Evolutionary conservation across 257 asterid species (phyloP).

Genomic region (Nicotiana tabacum): DNA sequence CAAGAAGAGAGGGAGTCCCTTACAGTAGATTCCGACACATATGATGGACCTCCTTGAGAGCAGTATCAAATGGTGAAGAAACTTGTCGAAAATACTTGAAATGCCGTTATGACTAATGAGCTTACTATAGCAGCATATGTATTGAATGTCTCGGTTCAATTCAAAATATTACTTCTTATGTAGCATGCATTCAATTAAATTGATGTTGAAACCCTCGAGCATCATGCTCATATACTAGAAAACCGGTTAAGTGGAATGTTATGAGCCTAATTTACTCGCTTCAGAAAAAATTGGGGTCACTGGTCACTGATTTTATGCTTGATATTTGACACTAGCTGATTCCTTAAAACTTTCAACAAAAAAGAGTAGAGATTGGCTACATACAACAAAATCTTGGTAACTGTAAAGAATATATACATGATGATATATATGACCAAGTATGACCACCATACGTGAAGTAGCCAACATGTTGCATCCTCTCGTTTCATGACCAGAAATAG

Average conservation of each 20-base stretch:
- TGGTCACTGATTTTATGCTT: background rate
- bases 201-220: background rate
- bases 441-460: background rate
- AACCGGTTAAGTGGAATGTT: background rate
- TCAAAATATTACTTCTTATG: background rate
- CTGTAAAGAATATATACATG: background rate
- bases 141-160: background rate
- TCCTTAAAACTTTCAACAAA: background rate
- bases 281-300: background rate
- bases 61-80: too few species aligned
- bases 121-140: too few species aligned
- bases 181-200: background rate
- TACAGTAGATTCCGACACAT: too few species aligned
- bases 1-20: too few species aligned
- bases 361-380: background rate
- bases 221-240: background rate
- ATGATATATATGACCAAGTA: background rate
- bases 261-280: background rate
- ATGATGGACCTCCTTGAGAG: too few species aligned
- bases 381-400: background rate
- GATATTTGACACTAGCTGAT: background rate
- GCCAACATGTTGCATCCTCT: background rate
- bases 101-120: too few species aligned
- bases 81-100: too few species aligned
- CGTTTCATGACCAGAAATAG: background rate